A percentile compares a stretch with the other conserved stretches of the same genome.
These are phyloP conservation scores for Persicaria tinctoria DNA, from an alignment of 148 eudicot genomes.

Conservation along the genomic window DNA sequence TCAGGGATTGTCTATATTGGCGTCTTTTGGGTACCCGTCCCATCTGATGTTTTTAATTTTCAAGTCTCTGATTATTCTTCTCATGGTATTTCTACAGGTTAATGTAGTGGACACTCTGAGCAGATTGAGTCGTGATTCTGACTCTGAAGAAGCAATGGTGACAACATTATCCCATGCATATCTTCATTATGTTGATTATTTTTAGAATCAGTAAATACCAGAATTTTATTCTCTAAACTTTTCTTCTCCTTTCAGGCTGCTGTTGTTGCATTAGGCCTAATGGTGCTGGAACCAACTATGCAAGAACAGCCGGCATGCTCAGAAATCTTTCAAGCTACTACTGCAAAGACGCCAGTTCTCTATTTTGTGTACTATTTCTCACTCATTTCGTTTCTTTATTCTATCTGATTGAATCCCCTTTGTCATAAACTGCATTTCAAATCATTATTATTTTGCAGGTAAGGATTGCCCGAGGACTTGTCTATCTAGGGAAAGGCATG, in stretches of 20 bases:
- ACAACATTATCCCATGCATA: background rate
- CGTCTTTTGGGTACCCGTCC: background rate
- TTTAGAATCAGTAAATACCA: background rate
- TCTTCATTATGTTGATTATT: background rate
- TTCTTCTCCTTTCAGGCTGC: slow-evolving; percentile 59
- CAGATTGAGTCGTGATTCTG: slow-evolving; percentile 92
- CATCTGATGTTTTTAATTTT: background rate
- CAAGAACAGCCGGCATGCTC: slow-evolving; percentile 91
- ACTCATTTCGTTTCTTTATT: background rate
- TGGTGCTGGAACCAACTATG: slow-evolving; percentile 96
- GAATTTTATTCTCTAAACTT: background rate
- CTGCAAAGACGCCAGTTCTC: slow-evolving; percentile 78
- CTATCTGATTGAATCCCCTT: background rate
- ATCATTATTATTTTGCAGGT: slow-evolving; percentile 40
- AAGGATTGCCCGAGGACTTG: slow-evolving; percentile 94
- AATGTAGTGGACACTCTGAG: slow-evolving; percentile 95
- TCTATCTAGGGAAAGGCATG: slow-evolving; percentile 88
- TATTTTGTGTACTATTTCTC: slow-evolving; percentile 57
- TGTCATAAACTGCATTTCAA: background rate
- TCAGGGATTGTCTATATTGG: background rate
- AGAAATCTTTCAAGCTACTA: slow-evolving; percentile 84
- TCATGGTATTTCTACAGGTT: slow-evolving; percentile 37
- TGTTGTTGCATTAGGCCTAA: slow-evolving; percentile 77
- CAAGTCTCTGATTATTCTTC: background rate
- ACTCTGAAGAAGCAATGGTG: slow-evolving; percentile 89